A percentile compares a stretch with the other conserved stretches of the same genome.
Evolutionary conservation across 768 basidiomycete genomes (phyloP).

Genomic region (Daedalea quercina): DNA sequence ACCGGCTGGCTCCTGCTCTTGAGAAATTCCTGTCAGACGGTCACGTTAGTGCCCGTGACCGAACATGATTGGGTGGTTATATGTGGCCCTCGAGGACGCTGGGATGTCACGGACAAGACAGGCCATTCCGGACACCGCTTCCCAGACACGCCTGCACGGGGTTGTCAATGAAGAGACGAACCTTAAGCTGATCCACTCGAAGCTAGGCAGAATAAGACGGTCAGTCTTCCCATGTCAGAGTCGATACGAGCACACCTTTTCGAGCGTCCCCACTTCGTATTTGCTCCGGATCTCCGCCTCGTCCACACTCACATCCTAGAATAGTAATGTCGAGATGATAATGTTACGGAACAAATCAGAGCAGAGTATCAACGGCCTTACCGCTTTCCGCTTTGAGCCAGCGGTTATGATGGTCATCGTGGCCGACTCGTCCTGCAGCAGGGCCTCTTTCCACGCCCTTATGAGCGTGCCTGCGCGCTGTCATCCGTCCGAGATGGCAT

Average conservation of each 20-base stretch:
- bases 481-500: constrained; percentile 1
- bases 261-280: constrained; percentile 51
- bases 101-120: neutral
- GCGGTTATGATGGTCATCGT: constrained; percentile 37
- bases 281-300: constrained; percentile 70
- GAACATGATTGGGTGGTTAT: neutral
- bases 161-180: constrained; percentile 22
- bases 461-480: constrained; percentile 68
- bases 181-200: constrained; percentile 75
- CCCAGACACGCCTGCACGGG: neutral
- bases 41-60: neutral
- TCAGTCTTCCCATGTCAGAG: constrained; percentile 5
- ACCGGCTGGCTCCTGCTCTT: constrained; percentile 54
- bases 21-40: constrained; percentile 53
- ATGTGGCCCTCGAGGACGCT: neutral
- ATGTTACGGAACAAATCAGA: neutral
- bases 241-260: constrained; percentile 44
- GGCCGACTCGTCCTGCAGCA: constrained; percentile 61
- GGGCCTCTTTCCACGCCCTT: constrained; percentile 60
- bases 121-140: neutral
- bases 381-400: constrained; percentile 68
- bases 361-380: constrained; percentile 27
- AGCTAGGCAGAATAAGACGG: constrained; percentile 37
- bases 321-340: neutral
- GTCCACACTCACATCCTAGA: constrained; percentile 55